These are phyloP conservation scores for Fusarium sp. DNA, from an alignment of 2,329 filamentous ascomycete genomes.

Conservation along the genomic window DNA sequence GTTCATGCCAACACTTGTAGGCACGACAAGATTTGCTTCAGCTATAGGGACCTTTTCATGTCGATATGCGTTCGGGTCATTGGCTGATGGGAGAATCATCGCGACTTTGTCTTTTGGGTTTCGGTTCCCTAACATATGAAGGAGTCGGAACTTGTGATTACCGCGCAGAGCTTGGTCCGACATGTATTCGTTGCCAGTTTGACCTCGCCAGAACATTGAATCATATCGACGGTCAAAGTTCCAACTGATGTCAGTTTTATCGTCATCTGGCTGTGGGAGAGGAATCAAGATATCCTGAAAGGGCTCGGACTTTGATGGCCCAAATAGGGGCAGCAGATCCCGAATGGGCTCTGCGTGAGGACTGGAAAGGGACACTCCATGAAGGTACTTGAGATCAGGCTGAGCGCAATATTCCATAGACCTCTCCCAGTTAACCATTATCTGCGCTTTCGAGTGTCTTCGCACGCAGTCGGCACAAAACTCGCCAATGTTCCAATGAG, in stretches of 20 bases:
- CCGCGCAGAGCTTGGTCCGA: conserved; percentile 70
- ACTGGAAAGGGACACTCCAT: conserved; percentile 77
- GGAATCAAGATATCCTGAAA: conserved; percentile 85
- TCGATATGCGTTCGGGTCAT: conserved; percentile 56
- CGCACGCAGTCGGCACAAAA: conserved; percentile 73
- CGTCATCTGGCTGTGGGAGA: conserved; percentile 57
- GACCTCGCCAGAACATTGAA: conserved; percentile 80
- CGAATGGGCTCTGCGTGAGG: conserved; percentile 71
- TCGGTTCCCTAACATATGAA: conserved; percentile 75
- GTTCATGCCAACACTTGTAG: conserved; percentile 70
- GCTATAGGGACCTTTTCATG: conserved; percentile 67
- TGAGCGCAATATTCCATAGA: conserved; percentile 79
- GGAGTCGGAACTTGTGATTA: conserved; percentile 76
- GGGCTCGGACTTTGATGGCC: conserved; percentile 76
- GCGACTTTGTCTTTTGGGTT: conserved; percentile 61
- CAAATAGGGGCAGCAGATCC: conserved; percentile 79
- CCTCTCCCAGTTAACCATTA: conserved; percentile 73
- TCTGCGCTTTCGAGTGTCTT: conserved; percentile 74
- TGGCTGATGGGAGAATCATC: conserved; percentile 65
- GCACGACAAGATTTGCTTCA: conserved; percentile 65
- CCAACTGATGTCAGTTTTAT: conserved; percentile 57
- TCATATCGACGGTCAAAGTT: conserved; percentile 72
- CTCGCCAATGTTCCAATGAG: conserved; percentile 72
- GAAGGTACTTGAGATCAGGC: conserved; percentile 78
- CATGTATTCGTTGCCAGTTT: conserved; percentile 67